Base-by-base conservation (phyloP, 2,329 filamentous ascomycete species). In the Aspergillus texensis region DNA sequence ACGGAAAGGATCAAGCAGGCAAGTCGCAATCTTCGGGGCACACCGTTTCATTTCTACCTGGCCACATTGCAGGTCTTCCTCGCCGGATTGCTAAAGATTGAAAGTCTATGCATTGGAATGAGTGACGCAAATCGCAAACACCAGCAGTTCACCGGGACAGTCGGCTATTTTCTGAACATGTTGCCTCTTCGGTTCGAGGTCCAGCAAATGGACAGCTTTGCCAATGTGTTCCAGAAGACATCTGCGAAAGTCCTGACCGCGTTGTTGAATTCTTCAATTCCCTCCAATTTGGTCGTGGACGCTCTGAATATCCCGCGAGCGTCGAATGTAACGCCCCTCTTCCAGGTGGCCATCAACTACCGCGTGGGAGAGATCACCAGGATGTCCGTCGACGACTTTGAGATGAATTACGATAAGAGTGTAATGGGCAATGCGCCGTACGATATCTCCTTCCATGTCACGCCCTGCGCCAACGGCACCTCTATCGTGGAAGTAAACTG, bases 331-430 rank as follows among this genome's bases (percentile, higher is more conserved):
- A 62, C 43, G 3, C 64, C 64, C 2, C 39, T 66, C 10, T 66
- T 66, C 24, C 64, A 66, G 53, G 57, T 62, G 1, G 39, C 32
- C 1, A 24, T 65, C 1, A 59, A 65, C n/a, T 65, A 65, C 36
- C 48, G 63, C 4, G 19, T 55, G 19, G 62, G 58, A 16, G 52
- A 57, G 60, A 62, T 52, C 2, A 57, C 41, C 14, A 21, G 26
- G 32, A 62, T 57, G 41, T 52, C 60, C 24, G 41, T 57, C 21
- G 60, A 52, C 3, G 60, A 62, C 10, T 48, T 54, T 36, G 39
- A 50, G 4, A 28, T 56, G 11, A 41, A 19, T 12, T 50, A 46
- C 1, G 24, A 46, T 16, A 14, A 46, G 11, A 58, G 55, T 36
- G 34, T 48, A 9, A 54, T 54, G 54, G 55, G 54, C 10, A 58